Conservation (phyloP, 2,329 filamentous ascomycete genomes). For the Alternaria sp. region DNA sequence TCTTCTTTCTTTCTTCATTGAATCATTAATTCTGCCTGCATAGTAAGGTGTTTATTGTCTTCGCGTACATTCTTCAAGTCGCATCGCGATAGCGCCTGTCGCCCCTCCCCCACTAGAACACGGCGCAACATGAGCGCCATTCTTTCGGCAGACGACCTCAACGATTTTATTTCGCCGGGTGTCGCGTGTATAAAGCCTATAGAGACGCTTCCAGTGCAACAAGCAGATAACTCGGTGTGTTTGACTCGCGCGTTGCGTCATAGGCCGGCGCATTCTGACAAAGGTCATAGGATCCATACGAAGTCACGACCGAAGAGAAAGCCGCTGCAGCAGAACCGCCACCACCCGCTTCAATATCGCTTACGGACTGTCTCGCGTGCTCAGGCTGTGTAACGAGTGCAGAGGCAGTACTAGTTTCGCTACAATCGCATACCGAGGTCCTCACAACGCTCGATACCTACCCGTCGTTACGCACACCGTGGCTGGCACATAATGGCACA, state of each 20-base stretch:
- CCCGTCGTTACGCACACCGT: slow-evolving; percentile 53
- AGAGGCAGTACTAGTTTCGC: slow-evolving; percentile 92
- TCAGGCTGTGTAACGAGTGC: slow-evolving; percentile 98
- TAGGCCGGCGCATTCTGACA: slow-evolving; percentile 38
- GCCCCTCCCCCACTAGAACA: slow-evolving; percentile 21
- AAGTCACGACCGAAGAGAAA: slow-evolving; percentile 94
- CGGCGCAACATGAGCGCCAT: slow-evolving; percentile 84
- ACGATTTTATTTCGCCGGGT: slow-evolving; percentile 98
- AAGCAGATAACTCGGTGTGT: slow-evolving; percentile 58
- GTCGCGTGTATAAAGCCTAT: slow-evolving; percentile 98
- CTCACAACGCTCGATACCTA: slow-evolving; percentile 78
- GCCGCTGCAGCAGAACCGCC: slow-evolving; percentile 64
- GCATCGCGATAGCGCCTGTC: slow-evolving; percentile 16
- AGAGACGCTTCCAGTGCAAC: slow-evolving; percentile 79
- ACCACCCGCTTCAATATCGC: slow-evolving; percentile 86
- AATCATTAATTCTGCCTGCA: background rate
- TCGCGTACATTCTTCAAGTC: background rate
- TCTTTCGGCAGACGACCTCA: slow-evolving; percentile 93
- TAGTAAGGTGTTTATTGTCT: background rate
- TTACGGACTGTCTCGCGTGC: slow-evolving; percentile 97
- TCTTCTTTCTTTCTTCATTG: slow-evolving; percentile 9
- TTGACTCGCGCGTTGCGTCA: slow-evolving; percentile 6
- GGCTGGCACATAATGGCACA: slow-evolving; percentile 41
- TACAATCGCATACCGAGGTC: slow-evolving; percentile 94
- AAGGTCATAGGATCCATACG: slow-evolving; percentile 66